Conservation (phyloP, 805 yeast genomes). For the Saccharomycopsis sp. region DNA sequence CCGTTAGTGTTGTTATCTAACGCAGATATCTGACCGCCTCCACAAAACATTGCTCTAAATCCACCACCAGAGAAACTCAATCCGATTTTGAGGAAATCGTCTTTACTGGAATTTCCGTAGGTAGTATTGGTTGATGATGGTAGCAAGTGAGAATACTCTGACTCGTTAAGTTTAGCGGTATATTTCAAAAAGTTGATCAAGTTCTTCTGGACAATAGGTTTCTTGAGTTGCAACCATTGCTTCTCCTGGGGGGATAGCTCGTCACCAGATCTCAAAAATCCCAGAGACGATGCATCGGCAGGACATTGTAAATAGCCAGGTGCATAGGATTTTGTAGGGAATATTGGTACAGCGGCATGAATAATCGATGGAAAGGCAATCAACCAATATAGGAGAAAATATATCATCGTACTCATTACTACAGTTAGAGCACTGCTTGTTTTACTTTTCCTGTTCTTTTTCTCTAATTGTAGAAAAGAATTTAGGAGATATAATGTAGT, state of each 20-base stretch:
- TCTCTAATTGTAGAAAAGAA: too few species aligned
- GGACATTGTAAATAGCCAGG: conserved; percentile 57
- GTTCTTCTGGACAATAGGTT: conserved; percentile 38
- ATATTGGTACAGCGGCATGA: neutral
- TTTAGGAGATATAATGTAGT: too few species aligned
- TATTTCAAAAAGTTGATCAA: conserved; percentile 40
- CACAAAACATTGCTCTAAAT: conserved; percentile 76
- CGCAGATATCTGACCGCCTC: conserved; percentile 78
- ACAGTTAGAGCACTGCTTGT: neutral
- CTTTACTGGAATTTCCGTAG: conserved; percentile 23
- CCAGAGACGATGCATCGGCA: neutral
- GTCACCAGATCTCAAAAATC: conserved; percentile 41
- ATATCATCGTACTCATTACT: neutral
- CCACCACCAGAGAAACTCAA: conserved; percentile 80
- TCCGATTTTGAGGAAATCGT: conserved; percentile 42
- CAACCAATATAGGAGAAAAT: neutral
- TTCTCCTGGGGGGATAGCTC: conserved; percentile 35
- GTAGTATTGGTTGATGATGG: conserved; percentile 30
- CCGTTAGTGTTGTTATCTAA: conserved; percentile 62
- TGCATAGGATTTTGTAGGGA: conserved; percentile 47
- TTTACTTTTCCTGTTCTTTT: too few species aligned
- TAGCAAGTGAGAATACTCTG: conserved; percentile 28
- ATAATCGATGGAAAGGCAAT: neutral
- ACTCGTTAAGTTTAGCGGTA: conserved; percentile 28
- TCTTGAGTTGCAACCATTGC: conserved; percentile 45